Conservation (phyloP, 116 monocot species). For the Papilionanthe hybrid region DNA sequence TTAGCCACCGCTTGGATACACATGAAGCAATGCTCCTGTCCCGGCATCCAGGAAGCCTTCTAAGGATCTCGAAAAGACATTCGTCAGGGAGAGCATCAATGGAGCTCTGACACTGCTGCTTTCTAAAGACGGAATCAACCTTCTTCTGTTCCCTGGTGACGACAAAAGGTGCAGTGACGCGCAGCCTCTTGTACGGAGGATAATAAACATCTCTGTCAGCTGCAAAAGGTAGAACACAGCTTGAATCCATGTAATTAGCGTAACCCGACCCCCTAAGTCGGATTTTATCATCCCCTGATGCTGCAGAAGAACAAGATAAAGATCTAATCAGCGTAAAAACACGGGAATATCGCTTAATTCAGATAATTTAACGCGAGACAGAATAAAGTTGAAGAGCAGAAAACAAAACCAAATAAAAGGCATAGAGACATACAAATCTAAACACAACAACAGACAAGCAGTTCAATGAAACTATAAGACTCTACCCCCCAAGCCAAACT, state of each 20-base stretch:
- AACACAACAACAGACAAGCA: neutral
- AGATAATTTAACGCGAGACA: neutral
- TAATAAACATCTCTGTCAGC: conserved; percentile 27
- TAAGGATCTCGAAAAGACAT: conserved; percentile 53
- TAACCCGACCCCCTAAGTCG: conserved; percentile 19
- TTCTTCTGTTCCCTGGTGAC: conserved; percentile 6
- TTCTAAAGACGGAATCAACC: neutral
- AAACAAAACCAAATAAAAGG: neutral
- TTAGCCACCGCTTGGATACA: conserved; percentile 47
- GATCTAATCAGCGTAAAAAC: neutral
- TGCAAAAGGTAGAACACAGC: conserved; percentile 24
- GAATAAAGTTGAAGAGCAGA: neutral
- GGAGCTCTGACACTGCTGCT: conserved; percentile 11
- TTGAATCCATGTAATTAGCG: conserved; percentile 26
- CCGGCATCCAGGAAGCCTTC: conserved; percentile 22
- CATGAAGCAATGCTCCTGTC: conserved; percentile 41
- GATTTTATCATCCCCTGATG: conserved; percentile 32
- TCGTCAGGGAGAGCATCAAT: conserved; percentile 42
- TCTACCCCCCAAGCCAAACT: neutral
- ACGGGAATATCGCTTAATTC: neutral
- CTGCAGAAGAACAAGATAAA: neutral
- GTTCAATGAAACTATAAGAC: neutral
- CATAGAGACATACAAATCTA: neutral
- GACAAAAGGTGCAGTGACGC: conserved; percentile 41
- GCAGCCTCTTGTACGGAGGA: conserved; percentile 51